Percentiles rank a stretch among this genome's conserved stretches.
Conservation (phyloP, 495 filamentous ascomycete genomes). For the Rhypophila decipiens region DNA sequence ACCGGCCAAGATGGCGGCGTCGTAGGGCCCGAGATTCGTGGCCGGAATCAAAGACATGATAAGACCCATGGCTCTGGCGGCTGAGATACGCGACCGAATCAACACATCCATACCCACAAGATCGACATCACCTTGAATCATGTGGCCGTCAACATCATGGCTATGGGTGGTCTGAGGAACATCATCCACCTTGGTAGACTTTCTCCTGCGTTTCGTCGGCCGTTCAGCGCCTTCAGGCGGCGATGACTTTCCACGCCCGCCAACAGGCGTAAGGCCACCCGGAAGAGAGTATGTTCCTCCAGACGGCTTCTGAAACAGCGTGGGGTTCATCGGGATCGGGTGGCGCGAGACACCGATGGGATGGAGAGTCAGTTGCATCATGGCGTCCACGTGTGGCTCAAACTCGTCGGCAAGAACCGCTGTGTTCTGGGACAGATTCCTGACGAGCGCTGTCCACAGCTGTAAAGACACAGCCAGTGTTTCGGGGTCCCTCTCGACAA, state of each 20-base stretch:
- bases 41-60: slow-evolving; percentile 58
- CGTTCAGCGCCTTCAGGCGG: slow-evolving; percentile 45
- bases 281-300: slow-evolving; percentile 65
- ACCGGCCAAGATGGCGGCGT: slow-evolving; percentile 51
- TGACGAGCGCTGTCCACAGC: slow-evolving; percentile 76
- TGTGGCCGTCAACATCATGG: slow-evolving; percentile 95
- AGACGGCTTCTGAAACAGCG: slow-evolving; percentile 89
- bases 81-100: slow-evolving; percentile 79
- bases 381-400: slow-evolving; percentile 61
- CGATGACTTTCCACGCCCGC: slow-evolving; percentile 53
- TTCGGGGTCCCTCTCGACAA: slow-evolving; percentile 83
- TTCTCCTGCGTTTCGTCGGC: slow-evolving; percentile 66
- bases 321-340: slow-evolving; percentile 82
- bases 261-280: slow-evolving; percentile 32
- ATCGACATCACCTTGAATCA: slow-evolving; percentile 95
- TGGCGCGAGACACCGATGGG: slow-evolving; percentile 87
- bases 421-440: slow-evolving; percentile 53
- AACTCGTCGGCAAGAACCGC: slow-evolving; percentile 58
- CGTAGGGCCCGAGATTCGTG: slow-evolving; percentile 43
- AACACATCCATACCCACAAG: slow-evolving; percentile 84
- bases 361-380: slow-evolving; percentile 74
- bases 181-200: slow-evolving; percentile 75
- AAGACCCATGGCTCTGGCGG: slow-evolving; percentile 75
- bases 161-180: slow-evolving; percentile 50
- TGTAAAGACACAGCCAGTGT: slow-evolving; percentile 70